Base-by-base conservation (phyloP, 2,329 filamentous ascomycete genomes). In the Stachybotrys elegans region DNA sequence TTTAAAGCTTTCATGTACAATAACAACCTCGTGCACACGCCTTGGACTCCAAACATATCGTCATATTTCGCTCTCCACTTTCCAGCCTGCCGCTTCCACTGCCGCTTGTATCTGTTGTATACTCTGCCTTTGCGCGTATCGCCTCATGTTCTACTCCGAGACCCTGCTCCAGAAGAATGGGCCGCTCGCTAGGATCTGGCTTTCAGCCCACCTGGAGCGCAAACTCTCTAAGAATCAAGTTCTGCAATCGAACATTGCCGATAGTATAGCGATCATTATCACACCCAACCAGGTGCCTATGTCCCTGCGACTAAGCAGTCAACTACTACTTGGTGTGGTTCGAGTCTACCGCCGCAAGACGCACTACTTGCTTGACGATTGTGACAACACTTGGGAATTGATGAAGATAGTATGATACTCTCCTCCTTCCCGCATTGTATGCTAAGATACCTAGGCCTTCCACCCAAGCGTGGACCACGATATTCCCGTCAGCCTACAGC, bases 181-280 rank as follows among this genome's bases (percentile, higher is more conserved):
- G 14, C 31, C 31, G 31, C 31, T 34, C 31, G 31, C 31, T n/a
- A 34, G 31, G 31, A 34, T 97, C 71, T 98, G 93, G 93, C 81
- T 97, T 49, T 95, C 93, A 25, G 90, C 93, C 72, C 98, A 97
- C 68, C 93, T 97, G 78, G 90, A 92, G 7, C 31, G 31, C 75
- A 98, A 97, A 72, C 83, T 98, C 48, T 94, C 91, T 56, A 98
- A 98, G 71, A 90, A 89, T 51, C 89, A 96, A 59, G 93, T 97
- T 54, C 67, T 98, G 51, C 89, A 95, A 63, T 92, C 91, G 47
- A 94, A 95, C 69, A 86, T 98, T 56, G 86, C 92, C 58, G 88
- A 90, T 70, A 95, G 91, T 67, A 91, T 98, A 52, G 86, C 89
- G 65, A 89, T 90, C 55, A 98, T 98, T 65, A 93, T 97, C 54